Evolutionary conservation across 225 moss, liverwort and hornwort genomes (phyloP), one percentile per base, ranked within the genome.

Genomic region (Pleurozium schreberi): DNA sequence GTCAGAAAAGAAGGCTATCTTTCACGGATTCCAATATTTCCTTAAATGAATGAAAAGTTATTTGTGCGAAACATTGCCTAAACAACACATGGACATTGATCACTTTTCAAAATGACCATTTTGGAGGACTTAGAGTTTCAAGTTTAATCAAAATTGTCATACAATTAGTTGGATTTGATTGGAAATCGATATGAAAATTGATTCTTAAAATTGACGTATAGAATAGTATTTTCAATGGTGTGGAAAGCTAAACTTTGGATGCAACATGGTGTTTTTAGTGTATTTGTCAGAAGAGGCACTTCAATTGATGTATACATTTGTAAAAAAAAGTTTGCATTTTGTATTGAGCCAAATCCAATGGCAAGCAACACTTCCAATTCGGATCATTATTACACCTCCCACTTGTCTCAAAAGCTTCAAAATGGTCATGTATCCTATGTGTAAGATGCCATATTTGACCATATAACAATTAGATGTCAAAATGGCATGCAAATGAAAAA

Each of bases 81-180:
- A 30, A 7, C 2, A 31, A 18, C 1, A 74, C 0, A 0, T n/a
- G n/a, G n/a, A n/a, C n/a, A n/a, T 36, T 76, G 21, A 76, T 76
- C 52, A 34, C 14, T 19, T 76, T 52, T 52, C 50, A 34, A 75
- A 75, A 75, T 50, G 8, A 14, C 2, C 8, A 8, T 36, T 52
- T 53, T 23, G 2, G 23, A 53, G 3, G 22, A 9, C 8, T 23
- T 34, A 36, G 5, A 9, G 22, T 1, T 34, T 34, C 4, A 76
- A 76, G 3, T 52, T 52, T 36, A 22, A 76, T 76, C 14, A 52
- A 76, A 50, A 75, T 18, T 52, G 5, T 52, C 22, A 34, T 14
- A 34, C 0, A 1, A 3, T 52, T 75, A 3, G 22, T 34, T 76
- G 5, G 5, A 22, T 34, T 22, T 36, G 5, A 14, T 52, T 23